Evolutionary conservation across 106 monocot genomes (phyloP).

Genomic region (Apostasia ramifera): DNA sequence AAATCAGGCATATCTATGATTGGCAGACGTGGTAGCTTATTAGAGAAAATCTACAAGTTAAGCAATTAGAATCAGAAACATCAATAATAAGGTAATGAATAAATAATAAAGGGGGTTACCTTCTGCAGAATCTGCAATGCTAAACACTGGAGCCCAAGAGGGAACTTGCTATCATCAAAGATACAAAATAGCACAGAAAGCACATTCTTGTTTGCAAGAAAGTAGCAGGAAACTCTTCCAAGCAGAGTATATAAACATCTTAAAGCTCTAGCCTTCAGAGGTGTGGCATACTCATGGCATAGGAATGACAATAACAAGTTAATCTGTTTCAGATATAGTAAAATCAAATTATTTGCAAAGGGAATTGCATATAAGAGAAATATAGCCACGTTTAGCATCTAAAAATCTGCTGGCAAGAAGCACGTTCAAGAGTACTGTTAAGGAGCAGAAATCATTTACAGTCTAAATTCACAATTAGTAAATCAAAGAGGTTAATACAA

Average conservation of each 20-base stretch:
- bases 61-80: constrained; percentile 2
- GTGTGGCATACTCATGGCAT: constrained; percentile 16
- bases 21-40: constrained; percentile 8
- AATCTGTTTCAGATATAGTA: constrained; percentile 28
- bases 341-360: background rate
- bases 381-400: too few species aligned
- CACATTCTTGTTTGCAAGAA: constrained; percentile 16
- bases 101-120: constrained; percentile 25
- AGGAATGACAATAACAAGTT: constrained; percentile 36
- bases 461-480: too few species aligned
- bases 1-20: constrained; percentile 19
- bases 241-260: constrained; percentile 49
- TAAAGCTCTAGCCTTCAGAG: constrained; percentile 30
- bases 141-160: constrained; percentile 21
- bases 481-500: too few species aligned
- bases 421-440: too few species aligned
- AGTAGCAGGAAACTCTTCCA: constrained; percentile 16
- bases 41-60: constrained; percentile 2
- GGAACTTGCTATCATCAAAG: constrained; percentile 26
- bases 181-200: constrained; percentile 16
- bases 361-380: too few species aligned
- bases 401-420: too few species aligned
- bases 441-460: too few species aligned
- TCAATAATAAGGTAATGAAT: background rate
- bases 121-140: constrained; percentile 38